phyloP scores from a whole-genome alignment of 1,139 yeast species.

The Pichia sp. region DNA sequence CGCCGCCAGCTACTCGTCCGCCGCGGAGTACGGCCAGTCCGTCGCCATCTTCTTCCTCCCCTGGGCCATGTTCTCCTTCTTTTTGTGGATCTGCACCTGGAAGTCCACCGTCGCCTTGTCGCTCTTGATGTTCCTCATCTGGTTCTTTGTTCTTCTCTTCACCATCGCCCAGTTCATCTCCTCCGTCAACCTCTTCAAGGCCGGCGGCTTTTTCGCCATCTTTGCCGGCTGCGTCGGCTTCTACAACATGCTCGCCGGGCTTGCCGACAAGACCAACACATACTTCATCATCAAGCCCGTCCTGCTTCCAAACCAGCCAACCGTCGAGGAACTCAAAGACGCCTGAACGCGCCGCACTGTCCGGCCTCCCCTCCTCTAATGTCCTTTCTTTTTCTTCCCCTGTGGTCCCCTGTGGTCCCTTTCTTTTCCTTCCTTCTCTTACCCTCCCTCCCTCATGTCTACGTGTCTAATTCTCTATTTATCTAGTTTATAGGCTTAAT shows the following conservation, averaged over 20 bases:
- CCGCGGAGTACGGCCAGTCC: conserved; percentile 45
- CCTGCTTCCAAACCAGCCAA: conserved; percentile 35
- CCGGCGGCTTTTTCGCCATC: conserved; percentile 71
- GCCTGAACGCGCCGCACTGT: not conserved
- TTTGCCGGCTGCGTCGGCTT: conserved; percentile 59
- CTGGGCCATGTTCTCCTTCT: conserved; percentile 61
- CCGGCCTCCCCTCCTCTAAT: no score
- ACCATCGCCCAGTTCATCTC: conserved; percentile 54
- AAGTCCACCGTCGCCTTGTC: conserved; percentile 63
- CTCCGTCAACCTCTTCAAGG: conserved; percentile 44
- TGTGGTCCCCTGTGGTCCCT: no score
- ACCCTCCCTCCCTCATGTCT: not conserved
- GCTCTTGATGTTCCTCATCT: conserved; percentile 48
- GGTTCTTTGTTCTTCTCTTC: conserved; percentile 52
- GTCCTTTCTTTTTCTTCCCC: no score
- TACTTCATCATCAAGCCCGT: conserved; percentile 38
- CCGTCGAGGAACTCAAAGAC: conserved; percentile 13
- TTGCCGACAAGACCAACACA: conserved; percentile 37
- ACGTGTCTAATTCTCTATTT: no score
- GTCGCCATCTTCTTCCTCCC: conserved; percentile 60
- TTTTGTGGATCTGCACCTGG: conserved; percentile 53
- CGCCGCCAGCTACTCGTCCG: conserved; percentile 44
- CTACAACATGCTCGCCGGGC: conserved; percentile 48
- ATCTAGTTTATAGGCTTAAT: no score
- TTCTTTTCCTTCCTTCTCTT: no score